Evolutionary conservation across 106 monocot genomes (phyloP).

Genomic region (Dioscorea alata): DNA sequence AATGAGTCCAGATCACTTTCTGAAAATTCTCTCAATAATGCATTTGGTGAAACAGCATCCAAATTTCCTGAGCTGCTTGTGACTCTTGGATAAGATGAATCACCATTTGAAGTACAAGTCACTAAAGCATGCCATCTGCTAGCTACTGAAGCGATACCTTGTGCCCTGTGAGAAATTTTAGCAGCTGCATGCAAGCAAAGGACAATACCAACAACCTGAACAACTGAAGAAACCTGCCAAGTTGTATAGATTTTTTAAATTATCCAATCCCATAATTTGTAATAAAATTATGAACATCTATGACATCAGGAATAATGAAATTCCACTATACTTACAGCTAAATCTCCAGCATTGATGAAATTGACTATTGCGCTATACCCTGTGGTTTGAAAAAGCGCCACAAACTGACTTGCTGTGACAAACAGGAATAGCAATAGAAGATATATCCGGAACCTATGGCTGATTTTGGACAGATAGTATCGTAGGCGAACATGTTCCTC

Average conservation of each 20-base stretch:
- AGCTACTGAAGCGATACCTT: slow-evolving; percentile 59
- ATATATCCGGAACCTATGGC: slow-evolving; percentile 78
- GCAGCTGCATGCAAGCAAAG: slow-evolving; percentile 74
- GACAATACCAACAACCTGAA: slow-evolving; percentile 72
- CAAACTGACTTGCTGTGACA: slow-evolving; percentile 56
- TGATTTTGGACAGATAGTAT: slow-evolving; percentile 77
- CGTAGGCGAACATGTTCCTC: slow-evolving; percentile 72
- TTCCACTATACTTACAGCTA: slow-evolving; percentile 47
- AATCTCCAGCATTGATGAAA: slow-evolving; percentile 65
- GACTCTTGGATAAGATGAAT: slow-evolving; percentile 22
- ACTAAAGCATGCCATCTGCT: slow-evolving; percentile 77
- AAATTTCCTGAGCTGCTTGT: slow-evolving; percentile 37
- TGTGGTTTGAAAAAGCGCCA: slow-evolving; percentile 59
- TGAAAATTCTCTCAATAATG: slow-evolving; percentile 26
- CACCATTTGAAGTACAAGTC: slow-evolving; percentile 38
- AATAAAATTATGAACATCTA: neutral
- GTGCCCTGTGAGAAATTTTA: slow-evolving; percentile 89
- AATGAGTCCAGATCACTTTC: slow-evolving; percentile 80
- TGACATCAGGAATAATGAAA: neutral
- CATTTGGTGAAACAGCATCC: slow-evolving; percentile 16
- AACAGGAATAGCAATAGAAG: slow-evolving; percentile 54
- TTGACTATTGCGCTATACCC: slow-evolving; percentile 47
- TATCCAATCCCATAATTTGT: neutral
- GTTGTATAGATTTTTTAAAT: slow-evolving; percentile 1
- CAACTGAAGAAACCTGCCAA: slow-evolving; percentile 62